Percentiles rank a stretch among this genome's conserved stretches.
phyloP scores from a whole-genome alignment of 202 grass and related monocot species.

The Brachypodium distachyon region DNA sequence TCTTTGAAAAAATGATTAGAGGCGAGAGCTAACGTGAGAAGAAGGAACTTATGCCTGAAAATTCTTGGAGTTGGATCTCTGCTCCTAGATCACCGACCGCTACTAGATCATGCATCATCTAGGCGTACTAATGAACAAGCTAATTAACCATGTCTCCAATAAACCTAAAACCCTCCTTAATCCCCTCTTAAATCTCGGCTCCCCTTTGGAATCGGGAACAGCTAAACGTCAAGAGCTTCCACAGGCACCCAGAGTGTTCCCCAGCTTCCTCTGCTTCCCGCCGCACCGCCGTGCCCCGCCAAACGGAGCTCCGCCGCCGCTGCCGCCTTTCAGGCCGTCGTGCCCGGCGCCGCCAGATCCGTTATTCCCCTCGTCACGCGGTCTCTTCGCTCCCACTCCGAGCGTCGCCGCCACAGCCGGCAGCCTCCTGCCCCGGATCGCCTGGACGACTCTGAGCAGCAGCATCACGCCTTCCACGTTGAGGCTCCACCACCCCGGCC shows the following conservation, averaged over 20 bases:
- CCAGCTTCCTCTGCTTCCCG: constrained; percentile 29
- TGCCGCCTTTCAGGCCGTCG: neutral
- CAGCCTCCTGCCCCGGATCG: constrained; percentile 15
- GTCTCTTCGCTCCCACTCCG: constrained; percentile 28
- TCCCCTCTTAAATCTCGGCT: neutral
- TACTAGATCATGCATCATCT: neutral
- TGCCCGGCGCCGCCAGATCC: neutral
- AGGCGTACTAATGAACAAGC: neutral
- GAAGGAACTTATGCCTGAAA: neutral
- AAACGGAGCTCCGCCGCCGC: neutral
- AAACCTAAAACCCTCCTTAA: constrained; percentile 7
- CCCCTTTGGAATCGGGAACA: constrained; percentile 2
- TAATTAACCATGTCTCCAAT: neutral
- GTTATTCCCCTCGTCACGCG: constrained; percentile 21
- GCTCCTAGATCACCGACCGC: neutral
- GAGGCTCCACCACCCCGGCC: constrained; percentile 45
- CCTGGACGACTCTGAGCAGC: constrained; percentile 48
- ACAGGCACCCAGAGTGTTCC: constrained; percentile 42
- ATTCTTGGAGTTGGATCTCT: too few species aligned
- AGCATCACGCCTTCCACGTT: constrained; percentile 66
- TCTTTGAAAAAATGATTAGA: too few species aligned
- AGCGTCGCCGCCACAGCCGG: neutral
- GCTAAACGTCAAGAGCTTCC: constrained; percentile 24
- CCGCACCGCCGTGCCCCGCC: constrained; percentile 29
- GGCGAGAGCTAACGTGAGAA: neutral